Base-by-base conservation (phyloP, 2,329 filamentous ascomycete genomes). In the Dothideomycetidae sp. region DNA sequence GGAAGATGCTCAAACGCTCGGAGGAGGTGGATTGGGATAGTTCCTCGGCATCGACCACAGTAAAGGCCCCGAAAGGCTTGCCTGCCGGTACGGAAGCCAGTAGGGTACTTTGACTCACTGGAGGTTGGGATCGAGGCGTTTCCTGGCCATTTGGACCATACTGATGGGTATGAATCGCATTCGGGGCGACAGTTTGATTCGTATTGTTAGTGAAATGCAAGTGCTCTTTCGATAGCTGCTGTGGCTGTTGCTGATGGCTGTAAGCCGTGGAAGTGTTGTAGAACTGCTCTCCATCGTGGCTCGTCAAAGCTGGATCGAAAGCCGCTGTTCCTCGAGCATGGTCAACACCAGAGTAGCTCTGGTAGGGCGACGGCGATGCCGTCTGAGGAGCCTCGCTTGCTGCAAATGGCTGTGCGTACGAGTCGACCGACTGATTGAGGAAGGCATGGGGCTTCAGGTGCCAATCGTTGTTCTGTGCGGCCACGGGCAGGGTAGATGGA, bases 21-120 rank as follows among this genome's bases (percentile, higher is more conserved):
- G 63, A 64, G 33, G 61, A 61, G 18, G 63, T 67, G 12, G 57
- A 57, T 44, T 56, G 56, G 23, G 54, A 53, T 17, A 68, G 48
- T 18, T 54, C 48, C 44, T 59, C 51, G 40, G 55, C 54, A 45
- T 62, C 56, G 45, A 62, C 52, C 41, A 63, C 51, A 43, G 53
- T 52, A 36, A 66, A 62, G 28, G 55, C 55, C 38, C 61, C 63
- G 17, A 41, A 35, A 29, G 45, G 41, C 13, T 43, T 42, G 15
- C 52, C 47, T 9, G 49, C 42, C 1, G 55, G 55, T 3, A 58
- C 49, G 3, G 49, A 38, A 14, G 42, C 35, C 12, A 46, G 42
- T n/a, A 57, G 43, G 5, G 42, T 44, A 16, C 39, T 33, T 28
- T 54, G 51, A 29, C 53, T 44, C 10, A 49, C 48, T 1, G 43